Evolutionary conservation across 352 stramenopile species (phyloP).

Genomic region (Phytophthora fragariae): DNA sequence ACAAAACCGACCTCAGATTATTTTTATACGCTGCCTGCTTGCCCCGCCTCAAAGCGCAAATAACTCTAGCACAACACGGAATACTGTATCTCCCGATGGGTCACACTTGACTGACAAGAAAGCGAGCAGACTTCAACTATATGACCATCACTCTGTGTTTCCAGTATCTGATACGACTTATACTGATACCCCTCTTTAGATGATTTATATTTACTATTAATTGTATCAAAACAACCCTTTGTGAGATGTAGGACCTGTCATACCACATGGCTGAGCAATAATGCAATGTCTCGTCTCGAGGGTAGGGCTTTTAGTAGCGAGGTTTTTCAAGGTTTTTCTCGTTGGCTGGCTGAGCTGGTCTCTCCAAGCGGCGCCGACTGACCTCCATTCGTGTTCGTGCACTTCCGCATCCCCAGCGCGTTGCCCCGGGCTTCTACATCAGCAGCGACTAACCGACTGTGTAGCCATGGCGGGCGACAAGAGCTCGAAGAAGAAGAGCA

Average conservation of each 20-base stretch:
- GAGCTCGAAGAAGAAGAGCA: slow-evolving; percentile 59
- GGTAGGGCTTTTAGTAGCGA: slow-evolving; percentile 14
- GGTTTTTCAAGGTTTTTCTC: slow-evolving; percentile 45
- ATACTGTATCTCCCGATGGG: neutral
- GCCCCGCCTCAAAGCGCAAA: slow-evolving; percentile 14
- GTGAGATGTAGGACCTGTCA: neutral
- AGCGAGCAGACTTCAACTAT: slow-evolving; percentile 26
- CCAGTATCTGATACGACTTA: slow-evolving; percentile 1
- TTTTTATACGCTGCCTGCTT: neutral
- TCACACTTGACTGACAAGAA: neutral
- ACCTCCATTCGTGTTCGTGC: slow-evolving; percentile 37
- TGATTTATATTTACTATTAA: no score
- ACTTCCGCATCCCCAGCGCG: slow-evolving; percentile 31
- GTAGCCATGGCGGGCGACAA: slow-evolving; percentile 55
- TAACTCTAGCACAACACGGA: neutral
- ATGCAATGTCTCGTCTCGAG: neutral
- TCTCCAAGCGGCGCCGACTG: slow-evolving; percentile 27
- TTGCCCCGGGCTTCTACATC: neutral
- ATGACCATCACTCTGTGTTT: slow-evolving; percentile 31
- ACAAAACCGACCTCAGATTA: slow-evolving; percentile 15
- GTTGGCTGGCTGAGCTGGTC: slow-evolving; percentile 46
- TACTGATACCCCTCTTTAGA: neutral
- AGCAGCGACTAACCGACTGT: slow-evolving; percentile 8
- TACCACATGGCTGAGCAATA: no score
- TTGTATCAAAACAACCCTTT: neutral